Conservation (phyloP, 1,284 basidiomycete species). For the Microbotryomycetes sp. region DNA sequence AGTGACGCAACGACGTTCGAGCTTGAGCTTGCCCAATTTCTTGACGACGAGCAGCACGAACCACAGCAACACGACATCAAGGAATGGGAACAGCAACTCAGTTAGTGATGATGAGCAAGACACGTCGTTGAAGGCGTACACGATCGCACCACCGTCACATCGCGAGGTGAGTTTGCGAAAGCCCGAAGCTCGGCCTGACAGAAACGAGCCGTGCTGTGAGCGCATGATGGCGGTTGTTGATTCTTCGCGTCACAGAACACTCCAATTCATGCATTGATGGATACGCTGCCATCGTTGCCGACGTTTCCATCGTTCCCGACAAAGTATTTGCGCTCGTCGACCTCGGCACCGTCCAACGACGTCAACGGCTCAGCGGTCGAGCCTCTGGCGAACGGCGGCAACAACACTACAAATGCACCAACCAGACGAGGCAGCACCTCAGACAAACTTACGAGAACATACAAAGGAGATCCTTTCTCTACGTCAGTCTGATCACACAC, state of each 20-base stretch:
- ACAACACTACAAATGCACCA: background rate
- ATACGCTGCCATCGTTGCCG: constrained; percentile 12
- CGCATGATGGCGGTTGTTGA: no score
- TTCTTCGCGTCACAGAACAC: constrained; percentile 10
- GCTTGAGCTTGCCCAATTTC: background rate
- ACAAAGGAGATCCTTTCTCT: background rate
- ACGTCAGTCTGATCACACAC: background rate
- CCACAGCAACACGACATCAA: background rate
- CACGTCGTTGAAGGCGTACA: constrained; percentile 4
- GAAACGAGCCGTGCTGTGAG: no score
- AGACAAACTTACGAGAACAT: background rate
- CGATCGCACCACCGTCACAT: constrained; percentile 14
- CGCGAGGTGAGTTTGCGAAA: constrained; percentile 4
- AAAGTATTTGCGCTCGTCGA: background rate
- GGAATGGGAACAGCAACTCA: background rate
- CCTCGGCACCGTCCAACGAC: constrained; percentile 3
- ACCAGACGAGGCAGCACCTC: background rate
- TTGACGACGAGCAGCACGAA: background rate
- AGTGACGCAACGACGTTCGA: background rate
- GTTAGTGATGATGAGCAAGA: background rate
- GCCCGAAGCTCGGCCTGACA: background rate
- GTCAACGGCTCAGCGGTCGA: constrained; percentile 3
- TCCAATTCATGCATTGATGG: constrained; percentile 14
- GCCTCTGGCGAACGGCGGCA: background rate
- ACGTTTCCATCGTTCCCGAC: background rate